These are phyloP conservation scores for Earliella scabrosa DNA, from an alignment of 1,284 basidiomycete genomes.

Conservation along the genomic window DNA sequence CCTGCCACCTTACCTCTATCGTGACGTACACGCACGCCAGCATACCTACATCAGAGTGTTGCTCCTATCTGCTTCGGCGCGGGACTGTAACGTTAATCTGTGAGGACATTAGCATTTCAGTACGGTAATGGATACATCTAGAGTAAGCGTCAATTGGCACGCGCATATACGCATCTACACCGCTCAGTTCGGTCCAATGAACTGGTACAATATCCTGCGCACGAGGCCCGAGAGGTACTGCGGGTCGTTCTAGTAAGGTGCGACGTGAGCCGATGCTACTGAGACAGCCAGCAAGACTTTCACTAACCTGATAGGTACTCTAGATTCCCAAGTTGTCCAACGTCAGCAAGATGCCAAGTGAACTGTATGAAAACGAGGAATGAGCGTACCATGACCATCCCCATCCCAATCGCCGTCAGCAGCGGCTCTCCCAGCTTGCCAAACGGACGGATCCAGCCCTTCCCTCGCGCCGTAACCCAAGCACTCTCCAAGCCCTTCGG, in stretches of 20 bases:
- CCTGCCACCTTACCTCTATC: no score
- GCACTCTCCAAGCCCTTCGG: conserved; percentile 91
- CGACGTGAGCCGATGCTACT: background rate
- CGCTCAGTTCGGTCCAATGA: conserved; percentile 81
- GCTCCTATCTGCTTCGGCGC: no score
- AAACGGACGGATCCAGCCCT: conserved; percentile 79
- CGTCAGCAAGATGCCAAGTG: background rate
- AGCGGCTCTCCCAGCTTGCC: conserved; percentile 71
- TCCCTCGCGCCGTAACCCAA: conserved; percentile 82
- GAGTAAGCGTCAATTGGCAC: background rate
- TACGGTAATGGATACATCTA: conserved; percentile 1
- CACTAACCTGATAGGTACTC: conserved; percentile 52
- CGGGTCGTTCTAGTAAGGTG: conserved; percentile 76
- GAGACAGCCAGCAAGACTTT: conserved; percentile 11
- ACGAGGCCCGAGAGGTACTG: conserved; percentile 89
- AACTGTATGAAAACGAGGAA: background rate
- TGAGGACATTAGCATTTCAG: background rate
- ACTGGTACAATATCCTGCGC: conserved; percentile 87
- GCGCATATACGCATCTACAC: background rate
- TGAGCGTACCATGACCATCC: conserved; percentile 84
- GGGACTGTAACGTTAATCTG: no score
- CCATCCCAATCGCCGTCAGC: conserved; percentile 79
- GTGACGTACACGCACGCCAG: no score
- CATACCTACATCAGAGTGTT: no score
- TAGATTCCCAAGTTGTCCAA: conserved; percentile 22